Base-by-base conservation (phyloP, 2,329 filamentous ascomycete genomes). In the Albophoma yamanashiensis region DNA sequence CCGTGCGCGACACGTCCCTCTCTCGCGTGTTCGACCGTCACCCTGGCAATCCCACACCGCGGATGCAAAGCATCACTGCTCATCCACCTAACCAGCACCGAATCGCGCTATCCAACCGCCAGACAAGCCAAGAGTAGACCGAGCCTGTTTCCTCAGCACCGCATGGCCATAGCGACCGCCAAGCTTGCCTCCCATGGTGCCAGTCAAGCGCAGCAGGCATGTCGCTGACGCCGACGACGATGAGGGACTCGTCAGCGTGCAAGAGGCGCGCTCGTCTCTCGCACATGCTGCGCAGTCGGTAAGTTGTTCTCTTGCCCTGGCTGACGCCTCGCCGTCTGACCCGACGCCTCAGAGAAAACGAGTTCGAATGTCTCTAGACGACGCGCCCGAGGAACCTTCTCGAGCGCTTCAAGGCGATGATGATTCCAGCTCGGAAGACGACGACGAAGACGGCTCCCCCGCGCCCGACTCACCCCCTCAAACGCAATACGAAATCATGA, bases 401-500 rank as follows among this genome's bases (percentile, higher is more conserved):
- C 62, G 61, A 7, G 61, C 25, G 6, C 55, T 22, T 5, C 27
- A 58, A 53, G 57, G 60, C 42, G 65, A 70, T 47, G 66, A 67
- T 22, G 66, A 64, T 14, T 63, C 67, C 12, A 65, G 65, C 56
- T 66, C 65, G 47, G 73, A 75, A 14, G 69, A 71, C n/a, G 66
- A 67, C 14, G 68, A 71, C 4, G 71, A 72, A 31, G 70, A 71
- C 55, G 62, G 67, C 34, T 56, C 62, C 60, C 58, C 70, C 58
- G 55, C 66, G 4, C 62, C 59, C 5, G 64, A 70, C 22, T 69
- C 75, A 0, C 81, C 78, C 0, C 74, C 79, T 0, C 78, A 78
- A 50, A 85, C 84, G 0, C 84, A 87, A 63, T 88, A 87, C 68
- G 85, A 87, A 64, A 68, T 80, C 12, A 76, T 83, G 72, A 79